phyloP scores from a whole-genome alignment of 176 grass and related monocot genomes.

The Dendrocalamus sinicus region DNA sequence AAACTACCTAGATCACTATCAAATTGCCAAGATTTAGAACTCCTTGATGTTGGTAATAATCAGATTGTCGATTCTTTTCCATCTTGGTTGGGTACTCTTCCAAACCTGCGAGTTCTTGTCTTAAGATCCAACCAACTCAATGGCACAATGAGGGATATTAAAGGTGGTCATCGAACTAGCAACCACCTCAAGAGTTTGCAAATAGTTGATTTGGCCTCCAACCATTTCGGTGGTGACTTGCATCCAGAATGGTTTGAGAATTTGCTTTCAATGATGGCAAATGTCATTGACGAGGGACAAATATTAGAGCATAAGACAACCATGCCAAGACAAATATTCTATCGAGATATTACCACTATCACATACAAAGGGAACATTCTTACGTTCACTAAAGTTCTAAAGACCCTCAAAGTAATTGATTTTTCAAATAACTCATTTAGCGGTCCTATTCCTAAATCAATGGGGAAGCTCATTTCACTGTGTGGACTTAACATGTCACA shows the following conservation, averaged over 20 bases:
- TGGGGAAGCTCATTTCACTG: slow-evolving; percentile 3
- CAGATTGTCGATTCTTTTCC: not conserved
- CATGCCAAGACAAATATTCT: not conserved
- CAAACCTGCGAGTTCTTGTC: not conserved
- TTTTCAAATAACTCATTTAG: slow-evolving; percentile 8
- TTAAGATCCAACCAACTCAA: slow-evolving; percentile 39
- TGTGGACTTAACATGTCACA: not conserved
- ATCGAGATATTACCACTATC: not conserved
- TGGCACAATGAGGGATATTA: slow-evolving; percentile 13
- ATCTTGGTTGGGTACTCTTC: no score
- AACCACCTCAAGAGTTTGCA: no score
- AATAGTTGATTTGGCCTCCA: no score
- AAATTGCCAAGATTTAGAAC: no score
- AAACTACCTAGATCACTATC: no score
- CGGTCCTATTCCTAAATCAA: not conserved
- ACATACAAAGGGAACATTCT: not conserved
- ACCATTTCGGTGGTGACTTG: no score
- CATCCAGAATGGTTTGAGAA: not conserved
- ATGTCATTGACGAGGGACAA: not conserved
- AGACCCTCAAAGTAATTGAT: not conserved
- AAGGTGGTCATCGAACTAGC: slow-evolving; percentile 20
- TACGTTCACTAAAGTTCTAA: not conserved
- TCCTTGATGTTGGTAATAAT: no score
- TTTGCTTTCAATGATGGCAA: slow-evolving; percentile 6
- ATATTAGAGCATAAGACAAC: not conserved